Evolutionary conservation across 2,329 filamentous ascomycete genomes (phyloP), one percentile per base, ranked within the genome.

Genomic region (Phyllosticta paracitricarpa): DNA sequence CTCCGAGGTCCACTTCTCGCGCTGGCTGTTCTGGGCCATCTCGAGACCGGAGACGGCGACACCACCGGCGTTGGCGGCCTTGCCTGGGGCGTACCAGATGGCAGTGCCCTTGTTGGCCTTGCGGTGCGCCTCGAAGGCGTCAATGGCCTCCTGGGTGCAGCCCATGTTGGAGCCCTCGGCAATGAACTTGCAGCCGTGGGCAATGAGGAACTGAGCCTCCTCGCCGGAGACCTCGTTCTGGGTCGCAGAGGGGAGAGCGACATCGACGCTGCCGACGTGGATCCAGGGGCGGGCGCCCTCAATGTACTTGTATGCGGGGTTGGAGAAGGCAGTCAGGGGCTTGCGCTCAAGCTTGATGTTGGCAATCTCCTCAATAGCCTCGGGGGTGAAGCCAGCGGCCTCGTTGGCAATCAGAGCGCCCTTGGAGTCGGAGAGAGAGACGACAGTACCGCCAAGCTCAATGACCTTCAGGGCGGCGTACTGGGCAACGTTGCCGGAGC

Each of bases 131-230:
- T 97, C 93, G 75, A 97, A 97, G 66, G 91, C 81, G 71, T 96
- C 89, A 71, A 99, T 97, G 68, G 93, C 93, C 66, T 89, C 91
- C 78, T 94, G 91, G 35, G 92, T 97, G 82, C 91, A 97, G 66
- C 94, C 94, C 94, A 99, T 97, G 85, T 97, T 97, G 78, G 89
- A 94, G 62, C 94, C 94, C 80, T 99, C 94, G 62, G 94, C 94
- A 67, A 97, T 87, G 81, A 91, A 95, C 74, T 87, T 85, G 72
- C 83, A 84, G 67, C 93, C 93, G 63, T 83, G 83, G 57, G 82
- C 82, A 63, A 97, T 84, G 54, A 97, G 84, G 19, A 84, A 85
- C 79, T 90, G 81, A 59, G 92, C 94, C 82, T 99, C 94, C 70
- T 94, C 91, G 73, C 87, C 86, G 72, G 84, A 91, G 71, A 99